Conservation (phyloP, 192 early-diverging fungal genomes). For the Coemansia sp. region DNA sequence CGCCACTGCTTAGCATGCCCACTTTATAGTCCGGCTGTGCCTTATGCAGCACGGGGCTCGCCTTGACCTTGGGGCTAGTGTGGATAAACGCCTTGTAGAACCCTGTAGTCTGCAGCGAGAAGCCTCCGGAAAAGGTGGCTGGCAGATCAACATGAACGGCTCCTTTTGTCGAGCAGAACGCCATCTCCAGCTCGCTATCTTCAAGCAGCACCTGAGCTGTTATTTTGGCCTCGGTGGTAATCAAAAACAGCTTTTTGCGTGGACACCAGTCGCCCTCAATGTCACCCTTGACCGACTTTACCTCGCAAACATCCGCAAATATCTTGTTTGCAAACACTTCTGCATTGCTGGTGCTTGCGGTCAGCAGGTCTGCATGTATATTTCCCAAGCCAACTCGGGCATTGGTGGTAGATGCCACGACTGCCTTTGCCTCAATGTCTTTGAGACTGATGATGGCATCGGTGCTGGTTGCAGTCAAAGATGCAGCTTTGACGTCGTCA, state of each 20-base stretch:
- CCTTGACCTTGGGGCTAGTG: constrained; percentile 14
- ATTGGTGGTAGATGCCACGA: constrained; percentile 37
- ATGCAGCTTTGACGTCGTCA: constrained; percentile 34
- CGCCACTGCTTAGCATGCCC: constrained; percentile 14
- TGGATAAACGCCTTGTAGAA: constrained; percentile 38
- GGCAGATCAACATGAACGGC: constrained; percentile 36
- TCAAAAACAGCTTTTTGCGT: constrained; percentile 37
- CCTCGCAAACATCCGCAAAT: constrained; percentile 18
- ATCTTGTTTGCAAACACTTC: constrained; percentile 34
- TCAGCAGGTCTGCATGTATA: constrained; percentile 32
- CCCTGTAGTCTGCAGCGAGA: constrained; percentile 34
- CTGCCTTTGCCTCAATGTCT: constrained; percentile 23
- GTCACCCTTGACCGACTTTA: constrained; percentile 24
- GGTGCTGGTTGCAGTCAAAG: constrained; percentile 22
- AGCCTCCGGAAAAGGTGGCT: constrained; percentile 40
- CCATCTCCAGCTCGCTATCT: constrained; percentile 27
- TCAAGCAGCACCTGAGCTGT: constrained; percentile 24
- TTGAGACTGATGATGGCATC: constrained; percentile 53
- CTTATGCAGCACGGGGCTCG: constrained; percentile 24
- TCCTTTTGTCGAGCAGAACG: constrained; percentile 25
- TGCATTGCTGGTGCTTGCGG: constrained; percentile 27
- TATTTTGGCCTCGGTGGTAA: constrained; percentile 35
- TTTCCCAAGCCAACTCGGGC: constrained; percentile 48
- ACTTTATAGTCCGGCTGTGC: constrained; percentile 33
- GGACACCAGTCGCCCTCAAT: constrained; percentile 48